These are phyloP conservation scores for Phytopythium ostracodes DNA, from an alignment of 352 stramenopile species.

Conservation along the genomic window DNA sequence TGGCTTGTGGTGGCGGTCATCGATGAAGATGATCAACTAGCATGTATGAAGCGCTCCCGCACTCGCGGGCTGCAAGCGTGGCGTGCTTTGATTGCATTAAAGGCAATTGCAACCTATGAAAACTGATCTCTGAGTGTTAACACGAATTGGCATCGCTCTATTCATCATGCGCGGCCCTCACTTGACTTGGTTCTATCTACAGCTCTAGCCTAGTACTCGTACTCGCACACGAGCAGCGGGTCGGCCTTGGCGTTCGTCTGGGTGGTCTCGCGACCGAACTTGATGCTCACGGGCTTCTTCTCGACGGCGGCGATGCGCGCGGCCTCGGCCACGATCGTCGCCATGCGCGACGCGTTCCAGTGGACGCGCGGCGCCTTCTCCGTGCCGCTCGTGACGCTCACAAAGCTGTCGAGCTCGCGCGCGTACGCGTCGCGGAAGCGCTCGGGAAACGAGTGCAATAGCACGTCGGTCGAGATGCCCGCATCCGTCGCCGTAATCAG, in stretches of 20 bases:
- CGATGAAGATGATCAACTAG: neutral
- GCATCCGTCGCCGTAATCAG: constrained; percentile 41
- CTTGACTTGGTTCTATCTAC: neutral
- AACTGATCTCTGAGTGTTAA: neutral
- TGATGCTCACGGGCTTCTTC: constrained; percentile 64
- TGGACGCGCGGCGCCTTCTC: constrained; percentile 38
- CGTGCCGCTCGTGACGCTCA: constrained; percentile 42
- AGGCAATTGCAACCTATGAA: too few species aligned
- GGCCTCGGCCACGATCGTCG: constrained; percentile 71
- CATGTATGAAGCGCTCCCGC: too few species aligned
- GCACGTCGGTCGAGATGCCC: constrained; percentile 54
- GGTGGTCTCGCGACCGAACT: constrained; percentile 40
- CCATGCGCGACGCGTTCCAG: constrained; percentile 73
- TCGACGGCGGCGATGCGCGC: constrained; percentile 58
- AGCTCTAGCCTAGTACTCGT: constrained; percentile 29
- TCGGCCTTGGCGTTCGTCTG: constrained; percentile 37
- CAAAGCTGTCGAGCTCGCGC: constrained; percentile 84
- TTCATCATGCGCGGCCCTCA: neutral
- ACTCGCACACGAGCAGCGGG: constrained; percentile 49
- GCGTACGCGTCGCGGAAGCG: constrained; percentile 86
- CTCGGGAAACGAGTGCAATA: constrained; percentile 86
- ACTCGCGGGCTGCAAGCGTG: too few species aligned
- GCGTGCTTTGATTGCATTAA: too few species aligned
- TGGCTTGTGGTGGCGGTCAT: neutral
- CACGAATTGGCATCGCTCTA: neutral